Evolutionary conservation across 805 yeast species (phyloP).

Genomic region (Yarrowia phangngaensis): DNA sequence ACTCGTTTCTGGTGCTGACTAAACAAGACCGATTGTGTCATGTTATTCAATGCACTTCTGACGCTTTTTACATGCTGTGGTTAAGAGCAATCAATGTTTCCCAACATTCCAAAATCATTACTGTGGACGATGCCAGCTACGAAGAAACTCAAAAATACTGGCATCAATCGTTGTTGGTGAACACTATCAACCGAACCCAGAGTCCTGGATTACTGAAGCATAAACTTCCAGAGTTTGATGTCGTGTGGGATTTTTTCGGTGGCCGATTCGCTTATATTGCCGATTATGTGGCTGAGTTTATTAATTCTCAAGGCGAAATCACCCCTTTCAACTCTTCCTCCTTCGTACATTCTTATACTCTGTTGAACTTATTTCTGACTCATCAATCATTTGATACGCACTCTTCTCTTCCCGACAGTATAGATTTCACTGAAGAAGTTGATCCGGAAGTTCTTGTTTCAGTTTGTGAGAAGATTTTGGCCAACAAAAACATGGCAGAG

Average conservation of each 20-base stretch:
- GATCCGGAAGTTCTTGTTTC: constrained; percentile 22
- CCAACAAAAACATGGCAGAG: not conserved
- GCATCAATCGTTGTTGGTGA: constrained; percentile 27
- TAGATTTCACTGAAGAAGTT: constrained; percentile 17
- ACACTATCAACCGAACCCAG: constrained; percentile 28
- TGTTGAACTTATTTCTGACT: constrained; percentile 24
- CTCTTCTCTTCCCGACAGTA: constrained; percentile 23
- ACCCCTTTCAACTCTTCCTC: constrained; percentile 25
- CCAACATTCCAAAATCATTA: constrained; percentile 30
- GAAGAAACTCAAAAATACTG: constrained; percentile 27
- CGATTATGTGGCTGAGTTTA: constrained; percentile 30
- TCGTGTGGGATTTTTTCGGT: constrained; percentile 31
- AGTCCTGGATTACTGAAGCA: constrained; percentile 30
- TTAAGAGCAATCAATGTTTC: constrained; percentile 21
- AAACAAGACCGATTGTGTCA: constrained; percentile 32
- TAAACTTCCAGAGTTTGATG: constrained; percentile 29
- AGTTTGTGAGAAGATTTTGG: constrained; percentile 11
- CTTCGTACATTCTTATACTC: constrained; percentile 25
- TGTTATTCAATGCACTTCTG: constrained; percentile 31
- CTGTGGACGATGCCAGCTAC: constrained; percentile 30
- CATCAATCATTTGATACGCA: constrained; percentile 21
- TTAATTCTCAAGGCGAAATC: constrained; percentile 29
- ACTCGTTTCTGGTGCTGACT: constrained; percentile 31
- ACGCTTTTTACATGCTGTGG: constrained; percentile 31
- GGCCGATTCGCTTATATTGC: constrained; percentile 30